phyloP scores from a whole-genome alignment of 345 rosid species.

The Gossypium thurberi region DNA sequence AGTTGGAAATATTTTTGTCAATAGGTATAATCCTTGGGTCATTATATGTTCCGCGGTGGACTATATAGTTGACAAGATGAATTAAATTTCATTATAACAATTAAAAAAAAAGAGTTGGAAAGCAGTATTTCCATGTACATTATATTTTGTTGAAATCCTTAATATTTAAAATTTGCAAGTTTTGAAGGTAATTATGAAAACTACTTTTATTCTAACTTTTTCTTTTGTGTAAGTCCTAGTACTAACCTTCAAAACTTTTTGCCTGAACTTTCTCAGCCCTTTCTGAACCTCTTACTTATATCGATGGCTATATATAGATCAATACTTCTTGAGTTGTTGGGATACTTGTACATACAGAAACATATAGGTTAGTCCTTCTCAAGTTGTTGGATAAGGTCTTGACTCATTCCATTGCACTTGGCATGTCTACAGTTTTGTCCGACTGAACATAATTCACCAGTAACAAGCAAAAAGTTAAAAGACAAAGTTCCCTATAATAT shows the following conservation, averaged over 20 bases:
- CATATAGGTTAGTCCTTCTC: not conserved
- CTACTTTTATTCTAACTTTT: not conserved
- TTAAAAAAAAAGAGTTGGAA: not conserved
- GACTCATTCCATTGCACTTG: not conserved
- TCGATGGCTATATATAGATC: not conserved
- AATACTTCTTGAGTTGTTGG: not conserved
- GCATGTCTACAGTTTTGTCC: not conserved
- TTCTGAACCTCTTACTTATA: not conserved
- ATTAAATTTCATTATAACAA: not conserved
- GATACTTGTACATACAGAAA: not conserved
- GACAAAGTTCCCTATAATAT: not conserved
- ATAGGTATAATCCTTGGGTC: too few species aligned
- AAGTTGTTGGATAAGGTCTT: not conserved
- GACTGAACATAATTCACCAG: not conserved
- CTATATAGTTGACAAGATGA: not conserved
- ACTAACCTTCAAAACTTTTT: not conserved
- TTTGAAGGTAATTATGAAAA: not conserved
- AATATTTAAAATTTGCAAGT: not conserved
- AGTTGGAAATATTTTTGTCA: not conserved
- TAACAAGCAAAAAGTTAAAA: not conserved
- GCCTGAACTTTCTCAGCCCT: too few species aligned
- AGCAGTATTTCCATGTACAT: not conserved
- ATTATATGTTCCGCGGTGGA: too few species aligned
- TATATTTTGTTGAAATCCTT: not conserved
- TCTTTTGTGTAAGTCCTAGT: not conserved